Conservation (phyloP, 768 basidiomycete genomes). For the Lactarius vividus region DNA sequence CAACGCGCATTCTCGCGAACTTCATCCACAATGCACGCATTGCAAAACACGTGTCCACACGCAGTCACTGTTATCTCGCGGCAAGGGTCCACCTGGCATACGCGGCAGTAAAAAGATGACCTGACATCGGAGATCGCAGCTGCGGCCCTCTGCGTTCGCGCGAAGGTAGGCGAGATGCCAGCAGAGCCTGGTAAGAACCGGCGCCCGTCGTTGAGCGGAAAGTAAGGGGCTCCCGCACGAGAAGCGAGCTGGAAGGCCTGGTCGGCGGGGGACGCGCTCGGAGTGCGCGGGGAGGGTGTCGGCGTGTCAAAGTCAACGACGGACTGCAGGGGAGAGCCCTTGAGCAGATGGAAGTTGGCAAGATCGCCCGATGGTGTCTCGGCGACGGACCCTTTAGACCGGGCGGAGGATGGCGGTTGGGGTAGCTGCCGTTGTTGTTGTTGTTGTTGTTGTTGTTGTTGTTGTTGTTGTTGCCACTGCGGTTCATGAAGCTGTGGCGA, state of each 20-base stretch:
- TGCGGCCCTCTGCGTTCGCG: constrained; percentile 14
- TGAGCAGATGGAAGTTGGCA: constrained; percentile 27
- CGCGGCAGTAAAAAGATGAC: constrained; percentile 24
- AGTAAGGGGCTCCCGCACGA: not conserved
- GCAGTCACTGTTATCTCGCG: constrained; percentile 24
- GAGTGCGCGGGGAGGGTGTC: constrained; percentile 26
- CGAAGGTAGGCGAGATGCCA: constrained; percentile 12
- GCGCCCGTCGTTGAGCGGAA: constrained; percentile 1
- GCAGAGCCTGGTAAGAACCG: constrained; percentile 10
- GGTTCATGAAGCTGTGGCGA: not conserved
- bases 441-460: not conserved
- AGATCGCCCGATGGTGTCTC: constrained; percentile 30
- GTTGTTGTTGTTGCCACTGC: not conserved
- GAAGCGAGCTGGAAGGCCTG: constrained; percentile 8
- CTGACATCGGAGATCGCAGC: not conserved
- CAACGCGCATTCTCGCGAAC: constrained; percentile 26
- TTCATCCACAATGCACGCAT: constrained; percentile 26
- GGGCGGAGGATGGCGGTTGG: constrained; percentile 15
- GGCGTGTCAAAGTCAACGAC: constrained; percentile 23
- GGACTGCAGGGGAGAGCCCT: constrained; percentile 25
- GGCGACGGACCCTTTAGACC: constrained; percentile 25
- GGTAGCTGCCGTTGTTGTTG: not conserved
- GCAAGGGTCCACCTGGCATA: constrained; percentile 25
- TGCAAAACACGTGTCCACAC: constrained; percentile 28
- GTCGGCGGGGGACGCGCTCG: constrained; percentile 22